Evolutionary conservation across 1,139 yeast species (phyloP), one percentile per base, ranked within the genome.

Genomic region (Kodamaea sp.): DNA sequence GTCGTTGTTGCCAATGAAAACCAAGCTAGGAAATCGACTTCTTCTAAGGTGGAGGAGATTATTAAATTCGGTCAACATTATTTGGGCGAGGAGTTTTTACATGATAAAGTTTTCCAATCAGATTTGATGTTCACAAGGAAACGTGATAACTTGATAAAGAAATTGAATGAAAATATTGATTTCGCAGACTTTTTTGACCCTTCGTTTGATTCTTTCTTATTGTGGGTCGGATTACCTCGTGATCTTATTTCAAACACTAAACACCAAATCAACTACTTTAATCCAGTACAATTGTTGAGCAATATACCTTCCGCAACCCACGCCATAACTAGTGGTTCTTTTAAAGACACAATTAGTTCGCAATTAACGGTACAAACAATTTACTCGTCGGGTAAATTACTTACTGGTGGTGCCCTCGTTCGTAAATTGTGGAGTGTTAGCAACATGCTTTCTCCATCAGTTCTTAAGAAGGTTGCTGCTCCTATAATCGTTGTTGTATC

Each of bases 51-150:
- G 24, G 73, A 73, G 6, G 72, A 76, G 32, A 81, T 92, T 43
- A 79, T 79, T 41, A 53, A 61, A n/a, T 52, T 82, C 28, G 97
- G 96, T 1, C 74, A 75, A 43, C 67, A 59, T 2, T 65, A 71
- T 6, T 58, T 83, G 46, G 81, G 82, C 4, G 79, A 78, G 28
- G 84, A 80, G 29, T 77, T 74, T 43, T 66, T 80, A 63, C 73
- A 65, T 35, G 81, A 80, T 44, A 83, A 84, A 46, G 75, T 75
- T 8, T 90, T 92, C 64, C 79, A 85, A 42, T 77, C 86, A 10
- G 84, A 80, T 23, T 73, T 84, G 36, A 92, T 92, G 98, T 92
- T 89, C 52, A 77, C 88, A 3, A 79, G 90, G 50, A 73, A 74
- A 41, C 76, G 75, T 34, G 96, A 92, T 52, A 60, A 75, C 5